A percentile compares a stretch with the other conserved stretches of the same genome.
These are phyloP conservation scores for Trametes elegans DNA, from an alignment of 768 basidiomycete genomes.

Conservation along the genomic window DNA sequence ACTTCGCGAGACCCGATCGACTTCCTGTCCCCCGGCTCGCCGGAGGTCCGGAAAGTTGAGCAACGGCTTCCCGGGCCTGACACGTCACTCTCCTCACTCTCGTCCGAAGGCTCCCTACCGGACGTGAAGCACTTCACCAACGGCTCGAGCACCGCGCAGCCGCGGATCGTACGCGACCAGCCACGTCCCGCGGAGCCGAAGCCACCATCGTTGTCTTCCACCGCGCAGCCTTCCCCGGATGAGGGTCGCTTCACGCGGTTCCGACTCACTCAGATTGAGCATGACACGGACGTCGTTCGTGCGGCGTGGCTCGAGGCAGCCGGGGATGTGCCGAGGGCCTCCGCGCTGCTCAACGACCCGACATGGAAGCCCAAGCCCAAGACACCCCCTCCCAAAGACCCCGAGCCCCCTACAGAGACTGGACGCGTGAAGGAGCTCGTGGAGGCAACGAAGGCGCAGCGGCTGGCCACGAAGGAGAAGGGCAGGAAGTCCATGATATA, in stretches of 20 bases:
- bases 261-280: conserved; percentile 58
- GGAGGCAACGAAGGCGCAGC: conserved; percentile 66
- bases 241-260: conserved; percentile 51
- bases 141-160: conserved; percentile 43
- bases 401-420: conserved; percentile 28
- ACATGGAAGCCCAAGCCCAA: conserved; percentile 43
- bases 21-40: conserved; percentile 51
- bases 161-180: conserved; percentile 55
- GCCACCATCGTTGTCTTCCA: conserved; percentile 6
- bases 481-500: conserved; percentile 84
- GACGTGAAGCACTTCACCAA: conserved; percentile 43
- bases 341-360: conserved; percentile 54
- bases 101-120: conserved; percentile 69
- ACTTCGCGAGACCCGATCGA: conserved; percentile 34
- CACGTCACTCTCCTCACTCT: conserved; percentile 40
- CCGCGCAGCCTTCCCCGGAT: conserved; percentile 23
- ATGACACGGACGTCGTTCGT: conserved; percentile 41
- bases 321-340: conserved; percentile 62
- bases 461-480: conserved; percentile 67
- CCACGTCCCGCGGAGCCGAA: conserved; percentile 21
- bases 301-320: conserved; percentile 67
- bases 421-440: conserved; percentile 73
- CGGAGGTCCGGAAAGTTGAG: conserved; percentile 53
- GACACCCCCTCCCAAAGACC: conserved; percentile 24
- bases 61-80: conserved; percentile 44